Base-by-base conservation (phyloP, 2,329 filamentous ascomycete species). In the Acrocalymma vagum region DNA sequence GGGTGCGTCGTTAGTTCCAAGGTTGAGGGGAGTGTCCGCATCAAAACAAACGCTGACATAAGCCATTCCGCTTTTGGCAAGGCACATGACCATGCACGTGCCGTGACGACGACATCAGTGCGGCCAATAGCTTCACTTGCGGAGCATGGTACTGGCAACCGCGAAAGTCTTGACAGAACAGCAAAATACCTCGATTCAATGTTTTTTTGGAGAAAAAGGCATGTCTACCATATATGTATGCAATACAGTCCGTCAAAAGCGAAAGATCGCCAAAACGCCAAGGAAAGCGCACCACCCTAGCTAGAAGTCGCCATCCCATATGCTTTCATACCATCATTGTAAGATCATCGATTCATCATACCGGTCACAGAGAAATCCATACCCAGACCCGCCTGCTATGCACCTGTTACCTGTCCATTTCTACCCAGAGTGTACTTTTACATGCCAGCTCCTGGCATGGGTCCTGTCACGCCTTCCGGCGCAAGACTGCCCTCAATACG, bases 401-500 rank as follows among this genome's bases (percentile, higher is more conserved):
- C 49, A 41, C 35, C 36, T 48, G 39, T 45, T 47, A 33, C 48
- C 38, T 35, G 44, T 32, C 42, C 38, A 42, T 31, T 18, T 17
- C 36, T 28, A 33, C 27, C 25, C 16, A 29, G 23, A 11, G 18
- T 30, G 21, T 37, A 42, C 25, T 45, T 51, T 41, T 56, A 65
- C 56, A 67, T 59, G 25, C 64, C 64, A 18, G 64, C 64, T 23
- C 63, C 63, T 20, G 61, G 50, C 62, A 66, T 62, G 10, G 66
- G 66, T 18, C 66, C 66, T 29, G 25, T 48, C 2, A 57, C 59
- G 22, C 65, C 65, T 29, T 55, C 50, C 8, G 74, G 74, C 22
- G 74, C 74, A 36, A 77, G 47, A 46, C 81, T 84, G 28, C 86
- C 83, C 66, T 82, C 84, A 45, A 96, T 96, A 38, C 90, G 84